Base-by-base conservation (phyloP, 257 asterid genomes). In the Rehmannia glutinosa region DNA sequence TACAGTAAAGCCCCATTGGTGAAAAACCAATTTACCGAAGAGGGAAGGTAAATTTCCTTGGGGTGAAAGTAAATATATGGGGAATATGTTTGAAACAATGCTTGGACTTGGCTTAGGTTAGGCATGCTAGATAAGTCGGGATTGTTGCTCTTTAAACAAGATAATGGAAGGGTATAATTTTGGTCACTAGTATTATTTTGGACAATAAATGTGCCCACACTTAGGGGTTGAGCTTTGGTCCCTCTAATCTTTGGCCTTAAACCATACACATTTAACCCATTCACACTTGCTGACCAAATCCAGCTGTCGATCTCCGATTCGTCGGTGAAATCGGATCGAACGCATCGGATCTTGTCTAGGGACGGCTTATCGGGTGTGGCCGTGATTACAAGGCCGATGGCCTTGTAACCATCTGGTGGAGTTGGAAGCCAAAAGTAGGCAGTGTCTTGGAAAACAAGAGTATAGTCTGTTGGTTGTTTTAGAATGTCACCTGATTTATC, bases 21-120 rank as follows among this genome's bases (percentile, higher is more conserved):
- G 23, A 90, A 93, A 71, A 66, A 88, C 99, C 99, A 90, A 25
- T 90, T 85, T 4, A 91, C 92, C 0, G 97, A 88, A 5, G 90
- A 74, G 2, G 99, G 96, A 4, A 83, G 73, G 82, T 85, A 83
- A 7, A 1, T 79, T 69, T 94, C 97, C 15, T 80, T 59, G 3
- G 96, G 87, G 60, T 90, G 97, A 7, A 90, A 78, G 84, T 83
- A 88, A 15, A 94, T 76, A 19, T 52, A 53, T 2, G 99, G 97
- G 1, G 96, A 78, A 25, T 91, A 91, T 24, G 84, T 63, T 45
- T 75, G 38, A 39, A 88, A 71, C 63, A 86, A 20, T 27, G 84
- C 78, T 28, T 78, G 56, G 15, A 87, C 35, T 64, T 88, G 96
- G 28, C 10, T 35, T n/a, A 66, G 70, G 65, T 84, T 81, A 5